Evolutionary conservation across 345 rosid genomes (phyloP), one percentile per base, ranked within the genome.

Genomic region (Gossypium raimondii): DNA sequence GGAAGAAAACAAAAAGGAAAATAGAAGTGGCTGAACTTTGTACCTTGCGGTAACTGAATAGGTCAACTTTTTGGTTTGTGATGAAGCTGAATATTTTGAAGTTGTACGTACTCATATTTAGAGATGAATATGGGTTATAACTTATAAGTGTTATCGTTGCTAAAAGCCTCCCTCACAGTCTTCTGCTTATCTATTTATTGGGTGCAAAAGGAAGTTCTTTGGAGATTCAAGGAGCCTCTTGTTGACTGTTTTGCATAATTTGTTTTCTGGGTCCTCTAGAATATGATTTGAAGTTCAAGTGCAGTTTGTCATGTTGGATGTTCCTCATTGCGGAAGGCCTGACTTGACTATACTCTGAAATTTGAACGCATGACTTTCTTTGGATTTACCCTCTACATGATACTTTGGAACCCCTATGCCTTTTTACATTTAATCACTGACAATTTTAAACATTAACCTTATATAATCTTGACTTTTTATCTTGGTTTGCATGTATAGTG

Each of bases 401-500:
- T 20, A 45, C 25, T 11, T 67, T 8, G 38, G 53, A 44, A 24
- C 45, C 11, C 2, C 67, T 58, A 14, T 72, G 65, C 55, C 16
- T 72, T 57, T 72, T 58, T 2, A 57, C 13, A 5, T 41, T 44
- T 44, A 43, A 44, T 57, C 7, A 9, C 43, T 24, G 34, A 72
- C 2, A 20, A 58, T 7, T 56, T 71, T 18, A 22, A 44, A 70
- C 60, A 4, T 17, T 24, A 67, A 48, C 57, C 41, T 24, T 9
- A 48, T 70, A 17, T 52, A 34, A 29, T 52, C 25, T 10, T n/a
- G 45, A 70, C 16, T 44, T 22, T 25, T 25, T 34, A 14, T 43
- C 17, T 29, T 27, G 70, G 24, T 48, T 65, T 70, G 17, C 73
- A 74, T 64, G 66, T 71, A 73, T 85, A 93, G 97, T 94, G 98